phyloP scores from a whole-genome alignment of 2,329 filamentous ascomycete species.

The Exophiala sp. region DNA sequence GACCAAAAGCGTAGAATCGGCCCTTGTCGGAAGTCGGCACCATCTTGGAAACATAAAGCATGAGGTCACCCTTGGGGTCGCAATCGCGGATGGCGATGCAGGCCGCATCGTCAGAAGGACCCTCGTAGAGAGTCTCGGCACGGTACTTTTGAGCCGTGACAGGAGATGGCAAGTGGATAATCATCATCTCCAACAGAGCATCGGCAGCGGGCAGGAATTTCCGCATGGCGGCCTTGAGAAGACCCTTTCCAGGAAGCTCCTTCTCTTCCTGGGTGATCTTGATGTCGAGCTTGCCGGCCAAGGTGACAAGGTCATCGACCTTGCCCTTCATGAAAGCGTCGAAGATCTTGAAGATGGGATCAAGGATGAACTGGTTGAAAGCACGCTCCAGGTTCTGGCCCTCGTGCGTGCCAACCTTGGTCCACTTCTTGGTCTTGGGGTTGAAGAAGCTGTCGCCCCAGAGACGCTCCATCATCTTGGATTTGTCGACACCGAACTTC shows the following conservation, averaged over 20 bases:
- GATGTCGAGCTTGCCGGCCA: conserved; percentile 90
- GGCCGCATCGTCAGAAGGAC: conserved; percentile 85
- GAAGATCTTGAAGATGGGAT: conserved; percentile 99
- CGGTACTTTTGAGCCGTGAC: conserved; percentile 96
- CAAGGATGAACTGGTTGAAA: conserved; percentile 99
- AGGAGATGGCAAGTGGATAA: conserved; percentile 96
- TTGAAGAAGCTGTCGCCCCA: conserved; percentile 99
- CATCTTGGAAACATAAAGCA: conserved; percentile 99
- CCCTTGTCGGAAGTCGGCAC: conserved; percentile 99
- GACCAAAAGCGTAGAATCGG: conserved; percentile 99
- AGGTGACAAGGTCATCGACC: conserved; percentile 79
- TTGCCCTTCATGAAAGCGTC: conserved; percentile 96
- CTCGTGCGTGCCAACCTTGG: conserved; percentile 76
- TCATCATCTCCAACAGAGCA: conserved; percentile 99
- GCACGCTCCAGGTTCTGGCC: conserved; percentile 92
- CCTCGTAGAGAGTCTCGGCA: conserved; percentile 98
- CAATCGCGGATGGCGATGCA: conserved; percentile 98
- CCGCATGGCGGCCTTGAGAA: conserved; percentile 97
- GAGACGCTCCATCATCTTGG: conserved; percentile 99
- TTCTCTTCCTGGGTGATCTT: conserved; percentile 85
- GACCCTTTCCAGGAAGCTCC: conserved; percentile 93
- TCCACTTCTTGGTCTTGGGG: conserved; percentile 99
- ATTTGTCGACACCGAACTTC: conserved; percentile 99
- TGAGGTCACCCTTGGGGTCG: conserved; percentile 95
- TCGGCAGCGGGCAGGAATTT: conserved; percentile 98